A percentile compares a stretch with the other conserved stretches of the same genome.
Conservation (phyloP, 805 yeast genomes). For the Saccharomycopsis sp. region DNA sequence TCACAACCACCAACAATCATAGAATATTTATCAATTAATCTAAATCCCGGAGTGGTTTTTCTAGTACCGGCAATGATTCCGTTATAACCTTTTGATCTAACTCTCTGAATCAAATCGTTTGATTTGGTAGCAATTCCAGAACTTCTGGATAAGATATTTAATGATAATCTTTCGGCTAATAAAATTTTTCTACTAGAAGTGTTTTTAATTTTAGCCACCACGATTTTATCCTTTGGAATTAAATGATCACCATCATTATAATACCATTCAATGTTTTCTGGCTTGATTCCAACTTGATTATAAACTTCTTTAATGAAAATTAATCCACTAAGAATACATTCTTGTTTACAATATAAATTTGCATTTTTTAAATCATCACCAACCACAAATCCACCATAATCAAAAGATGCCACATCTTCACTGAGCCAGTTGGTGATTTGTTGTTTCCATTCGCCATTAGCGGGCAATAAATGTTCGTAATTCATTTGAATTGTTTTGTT, state of each 20-base stretch:
- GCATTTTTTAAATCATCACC: conserved; percentile 67
- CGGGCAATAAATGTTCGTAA: conserved; percentile 51
- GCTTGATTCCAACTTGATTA: conserved; percentile 61
- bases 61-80: conserved; percentile 94
- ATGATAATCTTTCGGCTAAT: conserved; percentile 77
- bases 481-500: too few species aligned
- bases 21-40: conserved; percentile 81
- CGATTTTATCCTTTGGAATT: conserved; percentile 46
- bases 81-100: conserved; percentile 55
- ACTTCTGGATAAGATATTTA: conserved; percentile 70
- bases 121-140: conserved; percentile 86
- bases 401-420: conserved; percentile 91
- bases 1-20: conserved; percentile 96
- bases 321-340: conserved; percentile 73
- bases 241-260: conserved; percentile 57
- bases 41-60: conserved; percentile 93
- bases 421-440: conserved; percentile 64
- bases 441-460: conserved; percentile 71
- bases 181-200: conserved; percentile 77
- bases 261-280: conserved; percentile 57
- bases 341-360: conserved; percentile 68
- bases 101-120: conserved; percentile 42
- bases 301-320: conserved; percentile 87
- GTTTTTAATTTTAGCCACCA: conserved; percentile 56
- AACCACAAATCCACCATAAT: conserved; percentile 92